Conservation (phyloP, 2,329 filamentous ascomycete genomes). For the Malbranchea zuffiana region DNA sequence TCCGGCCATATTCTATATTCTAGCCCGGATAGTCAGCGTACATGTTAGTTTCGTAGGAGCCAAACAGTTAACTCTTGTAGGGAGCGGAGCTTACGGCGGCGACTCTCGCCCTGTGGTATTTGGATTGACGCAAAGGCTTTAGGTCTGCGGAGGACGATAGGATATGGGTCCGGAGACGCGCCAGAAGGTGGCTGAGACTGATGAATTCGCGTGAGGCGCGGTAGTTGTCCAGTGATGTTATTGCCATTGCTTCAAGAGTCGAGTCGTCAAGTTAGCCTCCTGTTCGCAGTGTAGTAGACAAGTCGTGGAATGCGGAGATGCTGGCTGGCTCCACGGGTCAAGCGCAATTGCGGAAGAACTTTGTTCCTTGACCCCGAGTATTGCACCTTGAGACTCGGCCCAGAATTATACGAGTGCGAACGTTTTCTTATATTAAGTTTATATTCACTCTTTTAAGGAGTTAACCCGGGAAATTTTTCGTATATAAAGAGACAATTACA, state of each 20-base stretch:
- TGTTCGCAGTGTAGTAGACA: background rate
- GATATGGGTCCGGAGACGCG: slow-evolving; percentile 35
- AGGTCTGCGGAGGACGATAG: slow-evolving; percentile 30
- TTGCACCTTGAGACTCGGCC: too few species aligned
- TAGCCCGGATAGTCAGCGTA: slow-evolving; percentile 18
- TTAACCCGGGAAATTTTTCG: too few species aligned
- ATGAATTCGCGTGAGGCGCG: slow-evolving; percentile 26
- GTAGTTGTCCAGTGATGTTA: slow-evolving; percentile 10
- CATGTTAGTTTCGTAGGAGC: background rate
- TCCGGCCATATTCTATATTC: slow-evolving; percentile 38
- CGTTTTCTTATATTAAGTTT: too few species aligned
- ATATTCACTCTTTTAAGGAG: too few species aligned
- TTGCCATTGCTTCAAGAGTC: slow-evolving; percentile 11
- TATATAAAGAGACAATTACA: too few species aligned
- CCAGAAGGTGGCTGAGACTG: slow-evolving; percentile 33
- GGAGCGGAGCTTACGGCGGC: slow-evolving; percentile 26
- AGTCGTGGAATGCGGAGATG: background rate
- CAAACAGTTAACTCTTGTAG: background rate
- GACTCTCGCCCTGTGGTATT: slow-evolving; percentile 35
- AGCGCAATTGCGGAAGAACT: background rate
- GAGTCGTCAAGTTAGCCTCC: background rate
- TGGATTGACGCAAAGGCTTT: slow-evolving; percentile 28
- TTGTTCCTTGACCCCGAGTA: too few species aligned
- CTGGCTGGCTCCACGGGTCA: too few species aligned
- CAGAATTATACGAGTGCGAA: too few species aligned